Conservation (phyloP, 495 filamentous ascomycete genomes). For the Penicillium nucicola region DNA sequence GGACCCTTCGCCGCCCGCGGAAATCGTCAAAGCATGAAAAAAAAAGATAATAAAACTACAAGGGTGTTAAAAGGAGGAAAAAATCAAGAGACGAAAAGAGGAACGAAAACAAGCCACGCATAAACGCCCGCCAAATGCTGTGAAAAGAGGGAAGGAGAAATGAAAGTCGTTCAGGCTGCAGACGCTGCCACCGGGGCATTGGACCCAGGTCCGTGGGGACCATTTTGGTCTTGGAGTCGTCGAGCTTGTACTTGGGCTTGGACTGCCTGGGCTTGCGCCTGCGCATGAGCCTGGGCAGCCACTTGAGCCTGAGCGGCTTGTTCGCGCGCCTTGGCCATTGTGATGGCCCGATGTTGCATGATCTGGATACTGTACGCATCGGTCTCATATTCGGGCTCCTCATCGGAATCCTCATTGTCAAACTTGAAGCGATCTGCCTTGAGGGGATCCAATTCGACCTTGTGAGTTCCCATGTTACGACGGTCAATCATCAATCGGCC, state of each 20-base stretch:
- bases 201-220: conserved; percentile 22
- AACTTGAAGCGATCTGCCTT: conserved; percentile 77
- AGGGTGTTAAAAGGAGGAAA: conserved; percentile 16
- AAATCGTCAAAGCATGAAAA: conserved; percentile 25
- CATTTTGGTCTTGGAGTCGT: conserved; percentile 40
- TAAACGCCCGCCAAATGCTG: conserved; percentile 45
- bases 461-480: conserved; percentile 47
- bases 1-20: conserved; percentile 21
- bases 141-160: conserved; percentile 9
- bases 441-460: conserved; percentile 47
- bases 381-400: conserved; percentile 67
- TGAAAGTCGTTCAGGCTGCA: conserved; percentile 35
- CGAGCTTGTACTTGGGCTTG: conserved; percentile 36
- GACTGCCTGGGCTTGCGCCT: conserved; percentile 43
- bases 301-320: conserved; percentile 32
- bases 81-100: conserved; percentile 17
- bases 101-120: conserved; percentile 14
- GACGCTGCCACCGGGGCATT: conserved; percentile 19
- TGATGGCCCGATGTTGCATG: conserved; percentile 69
- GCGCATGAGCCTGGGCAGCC: conserved; percentile 45
- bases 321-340: conserved; percentile 51
- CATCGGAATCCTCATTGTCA: conserved; percentile 66
- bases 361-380: conserved; percentile 69
- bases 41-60: conserved; percentile 40
- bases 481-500: conserved; percentile 82